Evolutionary conservation across 2,329 filamentous ascomycete genomes (phyloP), one percentile per base, ranked within the genome.

Genomic region (Bisporella sp.): DNA sequence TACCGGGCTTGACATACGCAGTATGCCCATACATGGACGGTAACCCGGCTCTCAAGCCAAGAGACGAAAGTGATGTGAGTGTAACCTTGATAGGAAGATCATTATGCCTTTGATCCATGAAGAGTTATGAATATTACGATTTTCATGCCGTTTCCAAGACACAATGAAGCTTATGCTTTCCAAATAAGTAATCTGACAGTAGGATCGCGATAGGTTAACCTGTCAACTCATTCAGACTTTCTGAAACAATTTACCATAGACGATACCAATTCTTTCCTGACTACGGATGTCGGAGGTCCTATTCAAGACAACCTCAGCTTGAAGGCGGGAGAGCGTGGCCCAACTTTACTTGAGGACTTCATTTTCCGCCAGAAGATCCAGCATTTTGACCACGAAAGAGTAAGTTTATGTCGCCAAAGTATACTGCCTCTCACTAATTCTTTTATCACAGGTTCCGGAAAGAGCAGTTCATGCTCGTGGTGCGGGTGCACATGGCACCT

Each of bases 311-410:
- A 85, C 60, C 72, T 76, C 54, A 85, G 81, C 59, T 68, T 89
- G 37, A 83, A 75, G 59, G 83, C 77, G n/a, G 85, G 85, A 2
- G 73, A 77, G 6, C 73, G 84, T 42, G 85, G 85, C 1, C 77
- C 85, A 1, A 84, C 82, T 1, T 69, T 89, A 21, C 69, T 89
- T 0, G 85, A 89, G 60, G 85, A 89, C 62, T 87, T 85, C 46
- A 81, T 85, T 55, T 83, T 86, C 62, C 76, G 84, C 32, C 83
- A 89, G 60, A 88, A 86, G 69, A 84, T 86, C 41, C 79, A 80
- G 45, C 79, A 77, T 48, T 87, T 87, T 59, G 83, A 87, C 51
- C 84, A 87, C 58, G 84, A 88, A 61, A 72, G 84, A 28, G 84
- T 85, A 67, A 62, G 70, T 62, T 40, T 21, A 21, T 21, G 21